A percentile compares a stretch with the other conserved stretches of the same genome.
Conservation (phyloP, 2,329 filamentous ascomycete species). For the Colletotrichum siamense region DNA sequence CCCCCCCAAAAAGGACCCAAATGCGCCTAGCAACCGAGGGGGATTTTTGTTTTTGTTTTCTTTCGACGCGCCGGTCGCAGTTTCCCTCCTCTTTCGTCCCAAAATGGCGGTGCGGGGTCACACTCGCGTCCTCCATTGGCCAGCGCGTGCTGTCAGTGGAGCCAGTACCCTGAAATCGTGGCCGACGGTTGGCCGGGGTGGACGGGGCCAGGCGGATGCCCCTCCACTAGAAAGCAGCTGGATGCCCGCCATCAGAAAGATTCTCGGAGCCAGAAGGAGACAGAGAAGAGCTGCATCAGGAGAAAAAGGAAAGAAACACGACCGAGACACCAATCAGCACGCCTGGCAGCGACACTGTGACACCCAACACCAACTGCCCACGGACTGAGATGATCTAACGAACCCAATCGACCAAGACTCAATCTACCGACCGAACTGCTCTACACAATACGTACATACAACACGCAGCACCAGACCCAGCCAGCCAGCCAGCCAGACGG, state of each 20-base stretch:
- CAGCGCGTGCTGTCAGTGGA: background rate
- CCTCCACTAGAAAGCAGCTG: constrained; percentile 9
- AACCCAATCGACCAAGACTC: background rate
- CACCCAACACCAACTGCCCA: background rate
- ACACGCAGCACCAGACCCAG: background rate
- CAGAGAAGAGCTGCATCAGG: background rate
- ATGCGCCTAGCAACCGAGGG: constrained; percentile 31
- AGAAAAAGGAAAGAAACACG: background rate
- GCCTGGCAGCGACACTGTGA: background rate
- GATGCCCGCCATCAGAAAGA: background rate
- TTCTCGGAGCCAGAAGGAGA: background rate
- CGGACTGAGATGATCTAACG: background rate
- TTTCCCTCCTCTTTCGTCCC: background rate
- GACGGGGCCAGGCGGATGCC: background rate
- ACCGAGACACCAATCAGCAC: background rate
- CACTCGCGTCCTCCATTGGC: background rate
- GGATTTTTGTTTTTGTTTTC: constrained; percentile 35
- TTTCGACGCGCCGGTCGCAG: constrained; percentile 21
- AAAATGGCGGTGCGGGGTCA: constrained; percentile 7
- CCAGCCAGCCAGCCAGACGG: background rate
- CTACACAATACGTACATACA: background rate
- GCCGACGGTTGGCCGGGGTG: background rate
- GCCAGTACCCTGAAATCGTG: background rate
- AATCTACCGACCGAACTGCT: background rate
- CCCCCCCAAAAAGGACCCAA: background rate